A percentile compares a stretch with the other conserved stretches of the same genome.
These are phyloP conservation scores for Sporobolomyces roseus DNA, from an alignment of 768 basidiomycete species.

Conservation along the genomic window DNA sequence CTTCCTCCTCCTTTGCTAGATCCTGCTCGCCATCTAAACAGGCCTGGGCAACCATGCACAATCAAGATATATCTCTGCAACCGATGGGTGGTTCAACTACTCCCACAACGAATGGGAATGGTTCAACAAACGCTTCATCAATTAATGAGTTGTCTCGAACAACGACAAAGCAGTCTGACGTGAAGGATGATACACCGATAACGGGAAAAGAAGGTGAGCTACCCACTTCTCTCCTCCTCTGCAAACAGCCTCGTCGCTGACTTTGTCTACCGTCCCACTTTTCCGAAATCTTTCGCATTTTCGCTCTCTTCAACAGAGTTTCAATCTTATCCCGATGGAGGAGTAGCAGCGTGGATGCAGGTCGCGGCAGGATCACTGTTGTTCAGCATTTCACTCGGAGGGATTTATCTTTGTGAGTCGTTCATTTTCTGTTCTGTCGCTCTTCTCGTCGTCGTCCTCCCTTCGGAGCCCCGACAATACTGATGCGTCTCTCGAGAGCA, in stretches of 20 bases:
- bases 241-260: too few relatives aligned
- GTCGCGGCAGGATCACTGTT: slow-evolving; percentile 7
- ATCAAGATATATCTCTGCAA: neutral
- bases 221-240: too few relatives aligned
- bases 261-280: too few relatives aligned
- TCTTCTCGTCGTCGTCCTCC: neutral
- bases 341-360: neutral
- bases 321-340: slow-evolving; percentile 33
- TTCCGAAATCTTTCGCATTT: too few relatives aligned
- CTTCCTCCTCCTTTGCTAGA: too few relatives aligned
- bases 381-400: slow-evolving; percentile 23
- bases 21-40: too few relatives aligned
- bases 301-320: too few relatives aligned
- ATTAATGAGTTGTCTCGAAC: neutral
- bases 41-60: slow-evolving; percentile 4
- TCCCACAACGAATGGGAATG: neutral
- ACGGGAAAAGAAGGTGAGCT: too few relatives aligned
- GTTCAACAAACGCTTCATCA: slow-evolving; percentile 7
- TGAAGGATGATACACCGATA: neutral
- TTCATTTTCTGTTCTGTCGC: neutral
- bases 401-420: slow-evolving; percentile 10
- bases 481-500: neutral
- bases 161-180: neutral
- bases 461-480: too few relatives aligned
- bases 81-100: neutral